A percentile compares a stretch with the other conserved stretches of the same genome.
Evolutionary conservation across 208 protist species (phyloP).

Genomic region (Wallacemonas rigidus): DNA sequence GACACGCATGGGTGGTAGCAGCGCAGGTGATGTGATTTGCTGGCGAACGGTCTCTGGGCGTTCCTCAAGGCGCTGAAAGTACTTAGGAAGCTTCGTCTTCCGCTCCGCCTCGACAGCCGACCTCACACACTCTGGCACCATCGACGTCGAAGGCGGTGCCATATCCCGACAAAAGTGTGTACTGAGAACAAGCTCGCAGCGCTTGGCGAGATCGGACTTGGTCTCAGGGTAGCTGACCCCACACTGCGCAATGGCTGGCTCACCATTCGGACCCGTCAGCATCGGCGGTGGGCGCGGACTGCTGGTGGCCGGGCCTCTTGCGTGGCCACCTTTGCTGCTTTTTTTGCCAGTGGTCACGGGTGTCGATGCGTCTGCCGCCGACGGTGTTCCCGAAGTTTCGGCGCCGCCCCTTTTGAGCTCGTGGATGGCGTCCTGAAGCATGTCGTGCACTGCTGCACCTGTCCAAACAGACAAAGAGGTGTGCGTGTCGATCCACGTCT

Average conservation of each 20-base stretch:
- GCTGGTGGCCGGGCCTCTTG: conserved; percentile 1
- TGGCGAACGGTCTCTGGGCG: conserved; percentile 11
- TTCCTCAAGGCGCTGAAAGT: conserved; percentile 30
- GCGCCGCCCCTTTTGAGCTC: conserved; percentile 21
- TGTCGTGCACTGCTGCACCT: conserved; percentile 15
- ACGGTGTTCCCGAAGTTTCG: not conserved
- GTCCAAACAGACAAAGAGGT: conserved; percentile 52
- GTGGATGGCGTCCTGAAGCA: conserved; percentile 11
- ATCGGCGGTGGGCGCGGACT: conserved; percentile 1
- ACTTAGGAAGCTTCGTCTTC: conserved; percentile 50
- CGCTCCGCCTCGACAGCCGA: conserved; percentile 43
- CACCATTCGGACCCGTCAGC: not conserved
- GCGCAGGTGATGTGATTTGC: conserved; percentile 25
- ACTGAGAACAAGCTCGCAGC: conserved; percentile 52
- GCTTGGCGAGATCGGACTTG: conserved; percentile 47
- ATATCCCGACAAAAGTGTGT: conserved; percentile 42
- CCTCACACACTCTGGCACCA: conserved; percentile 43
- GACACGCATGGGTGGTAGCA: conserved; percentile 72
- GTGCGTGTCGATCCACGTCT: conserved; percentile 37
- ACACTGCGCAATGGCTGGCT: conserved; percentile 21
- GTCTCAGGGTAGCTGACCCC: conserved; percentile 59
- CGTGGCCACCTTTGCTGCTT: conserved; percentile 1
- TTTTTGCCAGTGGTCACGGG: not conserved
- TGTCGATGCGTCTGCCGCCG: not conserved
- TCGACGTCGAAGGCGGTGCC: conserved; percentile 12